Evolutionary conservation across 2,329 filamentous ascomycete genomes (phyloP), one percentile per base, ranked within the genome.

Genomic region (Aureobasidium vineae): DNA sequence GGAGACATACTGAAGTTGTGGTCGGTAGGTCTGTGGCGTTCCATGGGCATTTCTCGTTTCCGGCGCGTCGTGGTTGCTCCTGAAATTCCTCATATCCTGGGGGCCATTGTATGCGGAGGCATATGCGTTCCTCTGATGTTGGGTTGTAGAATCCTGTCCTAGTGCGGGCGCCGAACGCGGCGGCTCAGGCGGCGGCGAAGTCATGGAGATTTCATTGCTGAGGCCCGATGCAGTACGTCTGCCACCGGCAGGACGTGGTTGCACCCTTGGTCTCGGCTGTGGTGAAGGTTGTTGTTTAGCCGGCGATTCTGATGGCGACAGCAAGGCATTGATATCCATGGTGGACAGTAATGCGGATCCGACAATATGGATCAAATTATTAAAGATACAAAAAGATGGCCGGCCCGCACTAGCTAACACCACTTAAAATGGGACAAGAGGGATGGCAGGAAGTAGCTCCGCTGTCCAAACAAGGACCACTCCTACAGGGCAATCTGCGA

Each of bases 311-410:
- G 80, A 79, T 45, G 81, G 80, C 72, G 80, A 82, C 61, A 83
- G 72, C 61, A 83, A 75, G 54, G 79, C 79, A 71, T 80, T 80
- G 77, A 82, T 83, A 71, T 83, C 78, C 81, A 83, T 82, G 50
- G 43, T 49, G 45, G 26, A 41, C 13, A 16, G 16, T 28, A 19
- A 21, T 45, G 28, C 61, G 50, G 28, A 31, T 36, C 61, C 61
- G 50, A 47, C n/a, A 45, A 45, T 45, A 45, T 47, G 50, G 50
- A 38, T 45, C 49, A 26, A 40, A 56, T 47, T 36, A 43, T 43
- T n/a, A 45, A 56, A 49, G 53, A 19, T n/a, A 21, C 41, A 47
- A 60, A 21, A 36, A 23, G 40, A 47, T 38, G 38, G 50, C n/a
- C 36, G 38, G 50, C n/a, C 36, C 50, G 41, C 7, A 41, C 61